Base-by-base conservation (phyloP, 306 rosid species). In the Quercus berberidifolia region DNA sequence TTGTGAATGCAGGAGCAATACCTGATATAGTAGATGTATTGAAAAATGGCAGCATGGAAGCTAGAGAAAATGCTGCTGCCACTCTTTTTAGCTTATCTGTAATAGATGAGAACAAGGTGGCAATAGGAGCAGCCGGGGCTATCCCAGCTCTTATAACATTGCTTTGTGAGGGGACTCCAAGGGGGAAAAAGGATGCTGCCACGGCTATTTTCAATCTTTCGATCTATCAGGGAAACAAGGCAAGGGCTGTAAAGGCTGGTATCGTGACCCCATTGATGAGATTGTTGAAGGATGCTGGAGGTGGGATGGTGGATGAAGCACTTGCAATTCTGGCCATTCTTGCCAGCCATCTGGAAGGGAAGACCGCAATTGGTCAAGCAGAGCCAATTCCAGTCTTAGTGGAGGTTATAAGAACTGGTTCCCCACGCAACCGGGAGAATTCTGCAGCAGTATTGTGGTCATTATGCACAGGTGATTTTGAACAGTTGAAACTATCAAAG, bases 121-220 rank as follows among this genome's bases (percentile, higher is more conserved):
- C n/a, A n/a, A n/a, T n/a, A n/a, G n/a, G n/a, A n/a, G n/a, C n/a
- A n/a, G n/a, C n/a, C n/a, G n/a, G n/a, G n/a, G n/a, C n/a, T n/a
- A n/a, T n/a, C n/a, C n/a, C n/a, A n/a, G n/a, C n/a, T n/a, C n/a
- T n/a, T n/a, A n/a, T n/a, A n/a, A n/a, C n/a, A n/a, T n/a, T 96
- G 82, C 97, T 96, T 15, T 87, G 91, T 55, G 94, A 91, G 82
- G 99, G 99, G 59, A 91, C 99, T 74, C 98, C 98, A 5, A 88
- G 99, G 81, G 99, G 99, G 13, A 96, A 96, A 81, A 96, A 96
- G 77, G 99, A 96, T 85, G 99, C 99, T 69, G 99, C 99, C 58
- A 93, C 97, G 5, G 99, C 98, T 33, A 96, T 96, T 68, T 96
- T 96, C 76, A 93, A 93, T 76, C 97, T 96, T 52, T 93, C 91